Base-by-base conservation (phyloP, 805 yeast species). In the Teunomyces panamensis region DNA sequence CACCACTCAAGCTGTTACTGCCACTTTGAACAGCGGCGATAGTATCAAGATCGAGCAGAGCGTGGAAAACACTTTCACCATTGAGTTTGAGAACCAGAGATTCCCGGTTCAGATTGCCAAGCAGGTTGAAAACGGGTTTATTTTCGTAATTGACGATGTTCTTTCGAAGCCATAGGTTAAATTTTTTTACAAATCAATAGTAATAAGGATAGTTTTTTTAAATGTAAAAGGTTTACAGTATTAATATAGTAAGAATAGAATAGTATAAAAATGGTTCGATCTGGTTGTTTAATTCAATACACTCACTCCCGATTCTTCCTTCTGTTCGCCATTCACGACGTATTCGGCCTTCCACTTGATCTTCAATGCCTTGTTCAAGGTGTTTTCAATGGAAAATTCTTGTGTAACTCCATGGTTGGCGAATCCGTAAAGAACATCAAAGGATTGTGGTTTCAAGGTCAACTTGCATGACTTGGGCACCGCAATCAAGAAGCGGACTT, bases 261-360 rank as follows among this genome's bases (percentile, higher is more conserved):
- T 20, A 20, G 16, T 14, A 26, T n/a, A 10, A 17, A 36, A 17
- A 35, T 20, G 24, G 24, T 20, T 20, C 24, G 24, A 35, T 5
- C 6, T n/a, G 10, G 7, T 8, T 9, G n/a, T 35, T 36, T 26
- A 37, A 26, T 26, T 37, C 41, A 63, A 56, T 9, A 54, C 60
- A 51, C 65, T 62, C 14, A 83, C 81, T 6, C 89, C 89, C 8
- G 82, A 75, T 53, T 82, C 86, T 55, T 78, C 84, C 16, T 65
- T 65, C 7, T 65, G 62, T 17, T 63, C 60, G n/a, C 82, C 80
- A 45, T 77, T 79, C 8, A 75, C 60, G 9, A 58, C 56, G 61
- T 79, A 88, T 48, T 78, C 78, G 20, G 79, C 75, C 63, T 84
- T 87, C 92, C 91, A 89, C 64, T 88, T 85, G 49, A 89, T 73